Evolutionary conservation across 768 basidiomycete species (phyloP), one percentile per base, ranked within the genome.

Genomic region (Trametes punicea): DNA sequence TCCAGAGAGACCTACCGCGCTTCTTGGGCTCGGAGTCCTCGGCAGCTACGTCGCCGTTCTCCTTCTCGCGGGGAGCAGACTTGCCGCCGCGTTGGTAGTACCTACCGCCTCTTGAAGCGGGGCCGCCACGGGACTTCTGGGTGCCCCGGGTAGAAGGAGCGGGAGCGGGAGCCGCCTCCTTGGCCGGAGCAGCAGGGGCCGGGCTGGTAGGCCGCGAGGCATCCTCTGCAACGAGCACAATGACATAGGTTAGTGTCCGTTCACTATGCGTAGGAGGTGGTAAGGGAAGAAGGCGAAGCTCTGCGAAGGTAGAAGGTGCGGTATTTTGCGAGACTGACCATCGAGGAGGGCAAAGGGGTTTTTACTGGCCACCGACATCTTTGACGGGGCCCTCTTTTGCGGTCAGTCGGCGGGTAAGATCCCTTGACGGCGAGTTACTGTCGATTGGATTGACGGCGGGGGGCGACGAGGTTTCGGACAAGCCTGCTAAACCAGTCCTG

Each of bases 351-450:
- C 83, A 77, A 92, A 93, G 64, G 86, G 85, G 77, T 91, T 92
- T 82, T 76, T 84, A 70, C 84, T 84, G 77, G 87, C 90, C 83
- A 92, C 89, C 88, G 90, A 90, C 89, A 93, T 91, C 69, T 73
- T 82, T 75, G 81, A 77, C 81, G 83, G 83, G 79, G 83, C 81
- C 78, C 72, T 51, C 74, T 77, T 78, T 76, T 58, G 49, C 49
- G 62, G 62, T 64, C 68, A 63, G 62, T 67, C 64, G 62, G 67
- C 60, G 56, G 66, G 45, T 62, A 62, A 58, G 36, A 45, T 57
- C 58, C 59, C 60, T 62, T 57, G 57, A 58, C 54, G 59, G 59
- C 58, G 45, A 47, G 36, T 39, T 51, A 62, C 38, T 48, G 58
- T 62, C 53, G 61, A 57, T 56, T 47, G 39, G 51, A 56, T 55